Evolutionary conservation across 768 basidiomycete species (phyloP).

Genomic region (Suillus sp.): DNA sequence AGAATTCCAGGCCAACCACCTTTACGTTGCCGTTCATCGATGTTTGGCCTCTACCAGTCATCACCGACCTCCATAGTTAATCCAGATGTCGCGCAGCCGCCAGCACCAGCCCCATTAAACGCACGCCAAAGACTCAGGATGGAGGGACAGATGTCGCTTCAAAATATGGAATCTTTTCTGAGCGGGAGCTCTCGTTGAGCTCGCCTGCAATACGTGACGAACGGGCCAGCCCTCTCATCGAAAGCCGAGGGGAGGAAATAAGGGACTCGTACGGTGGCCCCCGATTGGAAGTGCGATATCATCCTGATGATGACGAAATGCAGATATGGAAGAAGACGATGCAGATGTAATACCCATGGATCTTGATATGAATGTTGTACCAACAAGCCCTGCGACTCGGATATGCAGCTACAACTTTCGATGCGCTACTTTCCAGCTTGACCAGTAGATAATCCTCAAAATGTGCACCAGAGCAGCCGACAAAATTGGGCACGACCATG

Average conservation of each 20-base stretch:
- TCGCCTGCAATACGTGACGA: too few species aligned
- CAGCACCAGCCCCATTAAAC: not conserved
- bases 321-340: not conserved
- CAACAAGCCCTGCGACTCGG: not conserved
- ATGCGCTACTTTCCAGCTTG: constrained; percentile 66
- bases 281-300: not conserved
- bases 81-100: not conserved
- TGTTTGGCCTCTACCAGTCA: not conserved
- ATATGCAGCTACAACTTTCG: not conserved
- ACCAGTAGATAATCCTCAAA: constrained; percentile 80
- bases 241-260: not conserved
- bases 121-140: not conserved
- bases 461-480: constrained; percentile 79
- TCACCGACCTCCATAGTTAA: not conserved
- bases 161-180: too few species aligned
- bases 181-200: too few species aligned
- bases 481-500: not conserved
- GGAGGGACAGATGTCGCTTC: too few species aligned
- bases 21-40: constrained; percentile 18
- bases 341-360: not conserved
- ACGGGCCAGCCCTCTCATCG: too few species aligned
- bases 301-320: not conserved
- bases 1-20: constrained; percentile 32
- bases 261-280: not conserved
- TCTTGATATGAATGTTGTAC: not conserved